Evolutionary conservation across 805 yeast genomes (phyloP).

Genomic region (Kuraishia cidri): DNA sequence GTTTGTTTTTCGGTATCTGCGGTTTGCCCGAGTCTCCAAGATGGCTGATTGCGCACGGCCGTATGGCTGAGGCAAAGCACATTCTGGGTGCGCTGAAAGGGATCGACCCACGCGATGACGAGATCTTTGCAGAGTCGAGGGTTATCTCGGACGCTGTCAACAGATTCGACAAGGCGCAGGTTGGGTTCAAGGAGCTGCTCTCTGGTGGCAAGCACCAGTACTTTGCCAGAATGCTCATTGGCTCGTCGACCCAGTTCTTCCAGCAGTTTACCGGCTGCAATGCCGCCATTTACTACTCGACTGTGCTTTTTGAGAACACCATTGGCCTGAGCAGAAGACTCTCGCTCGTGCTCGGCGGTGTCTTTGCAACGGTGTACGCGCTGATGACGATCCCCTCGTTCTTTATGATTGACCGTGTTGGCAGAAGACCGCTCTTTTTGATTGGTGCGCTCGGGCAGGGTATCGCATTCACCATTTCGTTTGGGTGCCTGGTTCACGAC

Average conservation of each 20-base stretch:
- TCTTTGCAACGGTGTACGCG: conserved; percentile 26
- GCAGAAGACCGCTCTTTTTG: conserved; percentile 41
- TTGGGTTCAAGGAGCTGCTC: conserved; percentile 2
- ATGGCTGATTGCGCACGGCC: conserved; percentile 38
- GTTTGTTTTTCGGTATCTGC: conserved; percentile 11
- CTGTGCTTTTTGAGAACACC: conserved; percentile 34
- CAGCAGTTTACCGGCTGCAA: conserved; percentile 62
- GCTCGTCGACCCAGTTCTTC: conserved; percentile 48
- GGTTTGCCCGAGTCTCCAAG: conserved; percentile 43
- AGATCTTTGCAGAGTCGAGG: conserved; percentile 7
- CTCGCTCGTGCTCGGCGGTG: conserved; percentile 30
- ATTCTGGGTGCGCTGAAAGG: conserved; percentile 21
- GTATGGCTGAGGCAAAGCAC: conserved; percentile 28
- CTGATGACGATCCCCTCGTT: conserved; percentile 35
- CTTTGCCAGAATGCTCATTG: conserved; percentile 37
- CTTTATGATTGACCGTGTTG: conserved; percentile 49
- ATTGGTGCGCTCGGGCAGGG: conserved; percentile 27
- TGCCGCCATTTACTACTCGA: conserved; percentile 58
- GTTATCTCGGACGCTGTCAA: conserved; percentile 2
- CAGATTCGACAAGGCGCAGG: background rate
- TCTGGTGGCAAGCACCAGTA: background rate
- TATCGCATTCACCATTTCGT: conserved; percentile 32
- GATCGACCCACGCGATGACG: conserved; percentile 5
- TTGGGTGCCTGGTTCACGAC: conserved; percentile 19
- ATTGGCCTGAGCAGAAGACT: conserved; percentile 26